phyloP scores from a whole-genome alignment of 2,329 filamentous ascomycete genomes.

The Diplocarpon mali region DNA sequence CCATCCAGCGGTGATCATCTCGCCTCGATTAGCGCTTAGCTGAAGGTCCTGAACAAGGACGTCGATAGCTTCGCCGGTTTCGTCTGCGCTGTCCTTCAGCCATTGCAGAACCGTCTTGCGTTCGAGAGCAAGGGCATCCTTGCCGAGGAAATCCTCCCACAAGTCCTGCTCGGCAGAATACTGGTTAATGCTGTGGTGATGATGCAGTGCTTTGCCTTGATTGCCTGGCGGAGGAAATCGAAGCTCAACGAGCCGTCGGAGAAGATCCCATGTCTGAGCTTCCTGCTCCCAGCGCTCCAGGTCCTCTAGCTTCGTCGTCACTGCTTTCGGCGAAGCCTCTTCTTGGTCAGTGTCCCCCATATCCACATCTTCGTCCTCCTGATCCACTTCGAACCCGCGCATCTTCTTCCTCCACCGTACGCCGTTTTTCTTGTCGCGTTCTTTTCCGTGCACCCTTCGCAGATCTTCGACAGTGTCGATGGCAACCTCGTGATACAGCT shows the following conservation, averaged over 20 bases:
- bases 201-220: constrained; percentile 15
- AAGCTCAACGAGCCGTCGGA: constrained; percentile 52
- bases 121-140: constrained; percentile 64
- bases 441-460: constrained; percentile 30
- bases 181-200: constrained; percentile 29
- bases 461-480: constrained; percentile 34
- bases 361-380: constrained; percentile 25
- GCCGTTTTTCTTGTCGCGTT: constrained; percentile 23
- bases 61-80: constrained; percentile 59
- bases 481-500: constrained; percentile 51
- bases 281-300: constrained; percentile 66
- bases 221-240: constrained; percentile 40
- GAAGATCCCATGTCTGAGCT: constrained; percentile 80
- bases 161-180: constrained; percentile 51
- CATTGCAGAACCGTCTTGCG: constrained; percentile 73
- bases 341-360: constrained; percentile 44
- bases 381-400: constrained; percentile 22
- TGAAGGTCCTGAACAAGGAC: constrained; percentile 67
- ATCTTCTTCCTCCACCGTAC: constrained; percentile 28
- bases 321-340: constrained; percentile 23
- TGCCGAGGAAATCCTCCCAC: constrained; percentile 64
- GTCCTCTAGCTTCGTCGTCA: constrained; percentile 33
- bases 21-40: constrained; percentile 63
- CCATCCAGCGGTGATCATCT: constrained; percentile 81
- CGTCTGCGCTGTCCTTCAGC: constrained; percentile 67